phyloP scores from a whole-genome alignment of 75 land plant species.

The Cupressus sempervirens region DNA sequence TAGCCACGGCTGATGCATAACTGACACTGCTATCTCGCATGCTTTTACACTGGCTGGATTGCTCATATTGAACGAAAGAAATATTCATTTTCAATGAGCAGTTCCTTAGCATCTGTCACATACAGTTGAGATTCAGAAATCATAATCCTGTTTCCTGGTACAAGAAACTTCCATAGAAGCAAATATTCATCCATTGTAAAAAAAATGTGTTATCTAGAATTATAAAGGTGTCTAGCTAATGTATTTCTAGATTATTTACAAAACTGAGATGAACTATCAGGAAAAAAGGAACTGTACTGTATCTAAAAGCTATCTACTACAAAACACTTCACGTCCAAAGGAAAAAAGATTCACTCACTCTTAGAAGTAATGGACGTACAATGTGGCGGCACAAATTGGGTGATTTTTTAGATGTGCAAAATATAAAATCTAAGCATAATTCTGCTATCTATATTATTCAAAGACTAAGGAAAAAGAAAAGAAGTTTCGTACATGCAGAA shows the following conservation, averaged over 20 bases:
- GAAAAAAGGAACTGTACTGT: neutral
- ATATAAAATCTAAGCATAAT: neutral
- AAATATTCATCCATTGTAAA: neutral
- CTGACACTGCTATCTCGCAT: constrained; percentile 95
- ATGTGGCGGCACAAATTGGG: neutral
- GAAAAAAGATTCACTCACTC: neutral
- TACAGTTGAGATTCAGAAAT: neutral
- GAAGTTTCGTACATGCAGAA: constrained; percentile 77
- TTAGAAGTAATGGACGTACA: constrained; percentile 7
- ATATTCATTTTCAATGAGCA: constrained; percentile 61
- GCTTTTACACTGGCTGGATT: constrained; percentile 90
- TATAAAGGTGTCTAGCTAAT: neutral
- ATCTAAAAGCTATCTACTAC: neutral
- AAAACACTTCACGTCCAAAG: neutral
- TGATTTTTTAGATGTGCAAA: neutral
- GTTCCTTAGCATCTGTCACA: constrained; percentile 74
- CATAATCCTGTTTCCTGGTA: neutral
- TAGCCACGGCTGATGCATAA: constrained; percentile 93
- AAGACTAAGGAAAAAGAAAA: neutral
- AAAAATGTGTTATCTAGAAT: neutral
- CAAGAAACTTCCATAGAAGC: neutral
- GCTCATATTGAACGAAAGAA: constrained; percentile 81
- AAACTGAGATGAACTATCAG: neutral
- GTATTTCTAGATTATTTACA: neutral
- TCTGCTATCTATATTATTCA: neutral